Conservation (phyloP, 2,329 filamentous ascomycete genomes). For the Hirsutella minnesotensis region DNA sequence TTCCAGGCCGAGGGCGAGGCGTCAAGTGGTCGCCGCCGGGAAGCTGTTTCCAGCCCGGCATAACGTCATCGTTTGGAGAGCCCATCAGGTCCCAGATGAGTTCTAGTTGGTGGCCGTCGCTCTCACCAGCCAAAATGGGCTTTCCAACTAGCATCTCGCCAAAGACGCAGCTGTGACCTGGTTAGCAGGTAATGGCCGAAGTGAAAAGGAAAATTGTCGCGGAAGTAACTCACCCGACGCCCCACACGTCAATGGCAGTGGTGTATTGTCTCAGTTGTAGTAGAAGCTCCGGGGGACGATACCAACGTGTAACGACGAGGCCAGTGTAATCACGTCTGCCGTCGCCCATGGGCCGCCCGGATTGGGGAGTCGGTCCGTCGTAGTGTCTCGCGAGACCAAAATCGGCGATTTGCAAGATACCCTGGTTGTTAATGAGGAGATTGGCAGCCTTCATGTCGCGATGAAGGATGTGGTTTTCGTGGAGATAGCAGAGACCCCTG, state of each 20-base stretch:
- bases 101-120: constrained; percentile 79
- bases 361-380: constrained; percentile 67
- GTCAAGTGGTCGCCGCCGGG: constrained; percentile 70
- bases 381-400: constrained; percentile 92
- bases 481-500: constrained; percentile 79
- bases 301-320: constrained; percentile 96
- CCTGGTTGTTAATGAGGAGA: constrained; percentile 86
- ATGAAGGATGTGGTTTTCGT: constrained; percentile 82
- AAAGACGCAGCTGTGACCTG: constrained; percentile 72
- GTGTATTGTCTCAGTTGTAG: constrained; percentile 84
- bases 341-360: constrained; percentile 71
- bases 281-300: constrained; percentile 84
- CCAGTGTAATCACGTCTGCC: constrained; percentile 87
- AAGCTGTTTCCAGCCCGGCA: constrained; percentile 81
- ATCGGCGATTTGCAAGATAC: constrained; percentile 91
- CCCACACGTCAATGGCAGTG: constrained; percentile 97
- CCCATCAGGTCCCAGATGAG: constrained; percentile 91
- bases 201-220: not conserved
- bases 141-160: constrained; percentile 94
- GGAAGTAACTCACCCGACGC: constrained; percentile 60
- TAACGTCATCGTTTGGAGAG: constrained; percentile 75
- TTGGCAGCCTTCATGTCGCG: constrained; percentile 99
- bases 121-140: constrained; percentile 83
- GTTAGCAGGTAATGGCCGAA: constrained; percentile 8
- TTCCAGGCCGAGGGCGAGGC: constrained; percentile 48